phyloP scores from a whole-genome alignment of 139 green algal species.

The Chlorella vulgaris region DNA sequence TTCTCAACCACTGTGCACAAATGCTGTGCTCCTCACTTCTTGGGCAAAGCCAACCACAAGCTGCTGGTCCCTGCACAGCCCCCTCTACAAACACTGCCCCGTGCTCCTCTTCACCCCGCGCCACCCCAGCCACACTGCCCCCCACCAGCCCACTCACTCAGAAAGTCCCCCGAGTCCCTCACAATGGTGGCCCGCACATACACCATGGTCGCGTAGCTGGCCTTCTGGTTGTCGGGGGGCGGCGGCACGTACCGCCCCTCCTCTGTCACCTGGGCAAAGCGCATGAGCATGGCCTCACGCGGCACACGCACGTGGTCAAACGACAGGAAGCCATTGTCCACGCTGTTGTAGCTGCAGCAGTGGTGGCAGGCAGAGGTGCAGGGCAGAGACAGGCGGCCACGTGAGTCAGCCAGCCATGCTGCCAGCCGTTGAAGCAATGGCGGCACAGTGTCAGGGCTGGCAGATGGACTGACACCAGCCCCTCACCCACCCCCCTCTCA shows the following conservation, averaged over 20 bases:
- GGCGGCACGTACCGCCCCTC: constrained; percentile 86
- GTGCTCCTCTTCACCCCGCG: not conserved
- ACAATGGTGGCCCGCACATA: constrained; percentile 90
- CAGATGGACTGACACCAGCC: not conserved
- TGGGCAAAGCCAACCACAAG: no score
- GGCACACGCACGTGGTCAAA: constrained; percentile 80
- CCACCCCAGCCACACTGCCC: not conserved
- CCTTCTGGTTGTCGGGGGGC: constrained; percentile 84
- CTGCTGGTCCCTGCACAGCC: no score
- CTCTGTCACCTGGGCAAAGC: constrained; percentile 77
- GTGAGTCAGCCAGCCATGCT: no score
- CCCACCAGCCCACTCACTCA: constrained; percentile 37
- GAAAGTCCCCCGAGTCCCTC: constrained; percentile 64
- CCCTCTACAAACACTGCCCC: no score
- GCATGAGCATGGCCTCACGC: constrained; percentile 88
- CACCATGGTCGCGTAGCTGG: constrained; percentile 94
- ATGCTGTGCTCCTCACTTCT: no score
- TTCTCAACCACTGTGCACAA: no score
- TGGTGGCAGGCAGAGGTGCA: not conserved
- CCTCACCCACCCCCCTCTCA: not conserved
- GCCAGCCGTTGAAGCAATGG: no score
- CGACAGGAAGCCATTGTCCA: constrained; percentile 90
- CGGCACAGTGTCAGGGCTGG: not conserved
- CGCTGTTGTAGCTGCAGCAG: constrained; percentile 67
- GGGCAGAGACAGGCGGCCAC: not conserved